phyloP scores from a whole-genome alignment of 495 filamentous ascomycete species.

The Penicillium verhagenii region DNA sequence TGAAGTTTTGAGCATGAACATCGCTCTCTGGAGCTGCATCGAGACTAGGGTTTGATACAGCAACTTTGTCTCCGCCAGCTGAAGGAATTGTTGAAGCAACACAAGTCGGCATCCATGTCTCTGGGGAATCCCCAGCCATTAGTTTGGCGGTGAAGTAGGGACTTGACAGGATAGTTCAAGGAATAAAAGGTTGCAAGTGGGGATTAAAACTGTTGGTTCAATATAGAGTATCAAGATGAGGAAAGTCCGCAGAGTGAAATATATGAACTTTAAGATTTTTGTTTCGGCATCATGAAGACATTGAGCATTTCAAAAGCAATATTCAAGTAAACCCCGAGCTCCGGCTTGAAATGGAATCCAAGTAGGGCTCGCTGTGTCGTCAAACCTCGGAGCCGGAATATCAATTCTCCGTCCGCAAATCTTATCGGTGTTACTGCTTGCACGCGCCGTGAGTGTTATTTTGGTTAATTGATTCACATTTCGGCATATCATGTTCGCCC shows the following conservation, averaged over 20 bases:
- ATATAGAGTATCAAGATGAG: neutral
- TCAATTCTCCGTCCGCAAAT: constrained; percentile 22
- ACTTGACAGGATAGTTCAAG: neutral
- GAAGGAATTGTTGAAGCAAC: constrained; percentile 29
- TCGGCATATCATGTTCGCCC: constrained; percentile 46
- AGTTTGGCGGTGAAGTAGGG: neutral
- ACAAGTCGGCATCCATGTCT: constrained; percentile 11
- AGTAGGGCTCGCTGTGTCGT: neutral
- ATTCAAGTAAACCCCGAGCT: neutral
- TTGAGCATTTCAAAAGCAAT: neutral
- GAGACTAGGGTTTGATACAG: neutral
- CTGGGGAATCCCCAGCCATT: neutral
- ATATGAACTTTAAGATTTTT: too few relatives aligned
- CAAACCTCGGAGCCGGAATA: constrained; percentile 14
- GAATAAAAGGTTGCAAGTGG: neutral
- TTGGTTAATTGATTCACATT: constrained; percentile 6
- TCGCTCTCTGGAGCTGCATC: neutral
- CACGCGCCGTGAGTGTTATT: constrained; percentile 9
- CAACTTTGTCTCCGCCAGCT: neutral
- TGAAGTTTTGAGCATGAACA: constrained; percentile 48
- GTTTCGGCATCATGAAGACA: too few relatives aligned
- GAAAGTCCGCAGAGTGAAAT: too few relatives aligned
- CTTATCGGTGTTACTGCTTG: constrained; percentile 22
- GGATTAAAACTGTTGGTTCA: too few relatives aligned
- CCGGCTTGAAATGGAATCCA: neutral